Base-by-base conservation (phyloP, 331 rosid genomes). In the Malus hybrid region DNA sequence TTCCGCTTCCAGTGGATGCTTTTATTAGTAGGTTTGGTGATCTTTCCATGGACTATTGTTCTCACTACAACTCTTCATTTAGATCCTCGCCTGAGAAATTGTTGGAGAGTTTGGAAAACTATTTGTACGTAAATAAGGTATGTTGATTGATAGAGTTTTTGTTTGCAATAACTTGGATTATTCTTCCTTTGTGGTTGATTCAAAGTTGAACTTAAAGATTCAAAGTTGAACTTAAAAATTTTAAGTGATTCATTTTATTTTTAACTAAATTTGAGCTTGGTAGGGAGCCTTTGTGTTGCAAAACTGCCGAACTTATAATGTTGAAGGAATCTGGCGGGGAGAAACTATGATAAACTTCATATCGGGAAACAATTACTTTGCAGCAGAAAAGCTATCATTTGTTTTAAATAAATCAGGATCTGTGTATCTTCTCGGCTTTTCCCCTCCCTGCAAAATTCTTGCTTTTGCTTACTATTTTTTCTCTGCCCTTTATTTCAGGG, bases 1-100 rank as follows among this genome's bases (percentile, higher is more conserved):
- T 94, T 80, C 96, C 96, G 10, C 96, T 92, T 70, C 97, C 97
- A 0, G 91, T 92, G 5, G 97, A 94, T 84, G 95, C 91, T 80
- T 94, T 90, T 72, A 28, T 90, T 24, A 74, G 65, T 13, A 87
- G 96, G 77, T 66, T 94, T 83, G 96, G 83, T 78, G 96, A 90
- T 81, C 97, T 94, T 70, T 92, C 93, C 6, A 87, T 92, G 92
- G 93, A 83, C 55, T 94, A 86, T 73, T 92, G 92, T 72, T 87
- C 97, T 81, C 89, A 86, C 65, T 81, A 90, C 84, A 86, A 75
- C 71, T 89, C 91, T 6, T 73, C 89, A 27, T 84, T 80, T 22
- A 85, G 82, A 64, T 82, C 87, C 6, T 87, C 97, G 5, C 96
- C 99, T 0, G 93, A 92, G 77, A 92, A 74, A 7, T 78, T 94